A percentile compares a stretch with the other conserved stretches of the same genome.
Evolutionary conservation across 768 basidiomycete genomes (phyloP).

Genomic region (Gloeopeniophorella convolvens): DNA sequence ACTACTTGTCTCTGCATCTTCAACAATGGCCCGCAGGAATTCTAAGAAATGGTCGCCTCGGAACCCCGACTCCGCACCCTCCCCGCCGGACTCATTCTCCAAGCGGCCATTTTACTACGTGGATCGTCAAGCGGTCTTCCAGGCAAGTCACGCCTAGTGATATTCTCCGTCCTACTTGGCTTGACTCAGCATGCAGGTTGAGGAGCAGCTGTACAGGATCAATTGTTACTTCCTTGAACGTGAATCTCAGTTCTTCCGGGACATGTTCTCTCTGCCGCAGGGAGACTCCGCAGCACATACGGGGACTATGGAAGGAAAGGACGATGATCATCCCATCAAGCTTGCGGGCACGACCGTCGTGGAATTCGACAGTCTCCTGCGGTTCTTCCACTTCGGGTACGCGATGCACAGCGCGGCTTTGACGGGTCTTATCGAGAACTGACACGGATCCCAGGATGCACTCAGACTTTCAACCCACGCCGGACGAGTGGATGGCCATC

Average conservation of each 20-base stretch:
- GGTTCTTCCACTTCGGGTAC: slow-evolving; percentile 14
- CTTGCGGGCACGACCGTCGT: slow-evolving; percentile 7
- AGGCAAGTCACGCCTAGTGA: too few species aligned
- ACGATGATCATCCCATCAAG: slow-evolving; percentile 14
- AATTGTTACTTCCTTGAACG: slow-evolving; percentile 11
- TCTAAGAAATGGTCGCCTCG: too few species aligned
- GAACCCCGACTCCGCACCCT: too few species aligned
- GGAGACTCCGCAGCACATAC: slow-evolving; percentile 8
- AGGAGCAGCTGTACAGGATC: slow-evolving; percentile 15
- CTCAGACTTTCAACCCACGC: neutral
- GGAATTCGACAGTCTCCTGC: slow-evolving; percentile 13
- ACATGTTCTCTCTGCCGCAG: too few species aligned
- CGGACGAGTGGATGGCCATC: slow-evolving; percentile 19
- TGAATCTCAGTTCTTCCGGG: slow-evolving; percentile 16
- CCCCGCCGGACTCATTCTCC: too few species aligned
- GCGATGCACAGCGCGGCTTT: neutral
- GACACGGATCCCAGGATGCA: slow-evolving; percentile 15
- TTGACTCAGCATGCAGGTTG: slow-evolving; percentile 17
- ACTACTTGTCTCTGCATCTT: too few species aligned
- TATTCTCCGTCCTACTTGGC: too few species aligned
- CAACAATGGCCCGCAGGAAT: too few species aligned
- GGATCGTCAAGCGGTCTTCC: too few species aligned
- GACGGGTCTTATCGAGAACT: neutral
- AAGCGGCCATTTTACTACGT: too few species aligned
- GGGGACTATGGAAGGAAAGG: slow-evolving; percentile 8